Evolutionary conservation across 108 stramenopile genomes (phyloP).

Genomic region (Nitzschia inconspicua): DNA sequence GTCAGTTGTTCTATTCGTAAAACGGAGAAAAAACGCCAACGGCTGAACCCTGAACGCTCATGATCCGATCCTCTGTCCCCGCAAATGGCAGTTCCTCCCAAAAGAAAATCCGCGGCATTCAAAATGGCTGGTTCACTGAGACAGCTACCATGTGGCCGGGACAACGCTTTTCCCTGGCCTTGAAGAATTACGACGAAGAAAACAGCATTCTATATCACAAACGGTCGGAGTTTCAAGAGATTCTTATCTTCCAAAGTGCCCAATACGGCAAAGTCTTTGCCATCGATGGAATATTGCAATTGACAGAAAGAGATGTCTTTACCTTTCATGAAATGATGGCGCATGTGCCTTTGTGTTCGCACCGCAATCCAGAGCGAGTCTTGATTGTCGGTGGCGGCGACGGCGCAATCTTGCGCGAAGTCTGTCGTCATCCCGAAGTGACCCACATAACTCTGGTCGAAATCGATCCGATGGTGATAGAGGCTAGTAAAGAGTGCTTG

Average conservation of each 20-base stretch:
- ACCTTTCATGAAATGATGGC: slow-evolving; percentile 87
- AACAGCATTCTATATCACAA: slow-evolving; percentile 33
- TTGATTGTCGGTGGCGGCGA: slow-evolving; percentile 88
- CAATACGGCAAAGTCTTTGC: slow-evolving; percentile 85
- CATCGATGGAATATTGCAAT: slow-evolving; percentile 54
- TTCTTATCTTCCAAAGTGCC: slow-evolving; percentile 79
- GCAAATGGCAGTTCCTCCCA: too few species aligned
- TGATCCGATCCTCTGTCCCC: background rate
- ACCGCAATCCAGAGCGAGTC: slow-evolving; percentile 49
- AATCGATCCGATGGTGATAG: slow-evolving; percentile 62
- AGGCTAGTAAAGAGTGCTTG: slow-evolving; percentile 57
- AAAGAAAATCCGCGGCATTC: slow-evolving; percentile 7
- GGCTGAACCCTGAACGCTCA: too few species aligned
- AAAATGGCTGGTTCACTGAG: slow-evolving; percentile 88
- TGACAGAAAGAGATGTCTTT: slow-evolving; percentile 82
- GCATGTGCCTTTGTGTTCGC: slow-evolving; percentile 76
- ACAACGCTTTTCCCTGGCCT: slow-evolving; percentile 48
- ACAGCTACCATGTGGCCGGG: slow-evolving; percentile 82
- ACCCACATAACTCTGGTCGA: slow-evolving; percentile 69
- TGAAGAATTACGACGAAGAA: slow-evolving; percentile 23
- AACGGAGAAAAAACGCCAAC: too few species aligned
- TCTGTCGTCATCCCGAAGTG: slow-evolving; percentile 60
- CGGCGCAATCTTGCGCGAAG: slow-evolving; percentile 80
- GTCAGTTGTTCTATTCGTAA: too few species aligned
- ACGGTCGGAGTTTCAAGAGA: slow-evolving; percentile 67